These are phyloP conservation scores for Colletotrichum sp. DNA, from an alignment of 2,329 filamentous ascomycete genomes.

Conservation along the genomic window DNA sequence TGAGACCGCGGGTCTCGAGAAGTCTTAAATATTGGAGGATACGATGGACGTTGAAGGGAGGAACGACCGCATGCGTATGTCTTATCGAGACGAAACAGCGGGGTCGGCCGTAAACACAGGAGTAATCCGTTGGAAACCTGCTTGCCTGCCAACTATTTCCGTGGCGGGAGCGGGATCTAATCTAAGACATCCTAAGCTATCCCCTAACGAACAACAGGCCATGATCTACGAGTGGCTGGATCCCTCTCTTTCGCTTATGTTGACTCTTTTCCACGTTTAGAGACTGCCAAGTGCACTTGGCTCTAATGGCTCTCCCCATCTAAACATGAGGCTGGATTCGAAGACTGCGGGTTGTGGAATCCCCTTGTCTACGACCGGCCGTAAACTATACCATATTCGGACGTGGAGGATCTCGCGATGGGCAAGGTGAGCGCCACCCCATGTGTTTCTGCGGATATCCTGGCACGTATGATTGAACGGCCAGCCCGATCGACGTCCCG, in stretches of 20 bases:
- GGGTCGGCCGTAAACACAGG: neutral
- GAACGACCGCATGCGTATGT: neutral
- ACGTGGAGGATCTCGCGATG: neutral
- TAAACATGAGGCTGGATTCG: neutral
- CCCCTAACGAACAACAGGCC: neutral
- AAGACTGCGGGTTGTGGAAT: neutral
- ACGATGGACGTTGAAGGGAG: neutral
- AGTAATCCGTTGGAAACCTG: neutral
- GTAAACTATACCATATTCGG: neutral
- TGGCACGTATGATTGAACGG: neutral
- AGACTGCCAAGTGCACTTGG: neutral
- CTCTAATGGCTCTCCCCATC: neutral
- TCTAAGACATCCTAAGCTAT: neutral
- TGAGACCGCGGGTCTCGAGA: neutral
- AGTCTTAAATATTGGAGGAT: neutral
- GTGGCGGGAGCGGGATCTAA: neutral
- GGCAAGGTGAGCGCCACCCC: neutral
- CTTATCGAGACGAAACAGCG: neutral
- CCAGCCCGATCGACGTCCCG: constrained; percentile 2
- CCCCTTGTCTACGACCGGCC: neutral
- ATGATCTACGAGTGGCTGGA: neutral
- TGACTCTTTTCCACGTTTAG: neutral
- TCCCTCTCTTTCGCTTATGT: neutral
- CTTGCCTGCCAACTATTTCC: neutral
- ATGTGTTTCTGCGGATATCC: neutral